Evolutionary conservation across 1,284 basidiomycete genomes (phyloP).

Genomic region (Athelia sp.): DNA sequence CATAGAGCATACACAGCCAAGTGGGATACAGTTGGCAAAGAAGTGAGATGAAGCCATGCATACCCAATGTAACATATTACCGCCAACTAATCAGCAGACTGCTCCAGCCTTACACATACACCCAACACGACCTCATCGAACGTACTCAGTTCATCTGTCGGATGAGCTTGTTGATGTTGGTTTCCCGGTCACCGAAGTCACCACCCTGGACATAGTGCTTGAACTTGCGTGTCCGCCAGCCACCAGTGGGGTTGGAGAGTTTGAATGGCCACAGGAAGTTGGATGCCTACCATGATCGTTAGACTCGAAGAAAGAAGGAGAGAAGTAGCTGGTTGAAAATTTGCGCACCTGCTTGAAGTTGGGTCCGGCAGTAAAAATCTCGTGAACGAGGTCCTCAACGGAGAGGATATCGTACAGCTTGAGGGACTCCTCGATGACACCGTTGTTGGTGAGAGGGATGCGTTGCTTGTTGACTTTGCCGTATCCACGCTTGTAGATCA

Average conservation of each 20-base stretch:
- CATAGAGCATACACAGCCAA: too few species aligned
- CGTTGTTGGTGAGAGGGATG: conserved; percentile 93
- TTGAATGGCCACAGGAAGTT: conserved; percentile 99
- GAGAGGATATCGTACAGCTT: conserved; percentile 97
- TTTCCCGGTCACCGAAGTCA: conserved; percentile 95
- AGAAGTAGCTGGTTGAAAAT: too few species aligned
- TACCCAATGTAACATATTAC: too few species aligned
- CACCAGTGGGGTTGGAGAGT: conserved; percentile 97
- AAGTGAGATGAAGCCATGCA: too few species aligned
- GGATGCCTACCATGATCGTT: too few species aligned
- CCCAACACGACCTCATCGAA: too few species aligned
- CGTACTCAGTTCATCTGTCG: conserved; percentile 85
- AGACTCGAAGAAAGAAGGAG: too few species aligned
- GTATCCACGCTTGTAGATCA: conserved; percentile 99
- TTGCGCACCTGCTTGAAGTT: conserved; percentile 99
- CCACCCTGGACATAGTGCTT: conserved; percentile 92
- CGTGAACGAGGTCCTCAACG: conserved; percentile 97
- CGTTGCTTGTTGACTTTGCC: conserved; percentile 98
- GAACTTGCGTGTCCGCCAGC: conserved; percentile 97
- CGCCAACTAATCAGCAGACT: too few species aligned
- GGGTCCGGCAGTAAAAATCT: conserved; percentile 93
- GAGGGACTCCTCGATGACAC: conserved; percentile 88
- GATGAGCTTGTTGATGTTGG: conserved; percentile 96
- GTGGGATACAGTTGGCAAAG: too few species aligned
- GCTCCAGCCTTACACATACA: too few species aligned